These are phyloP conservation scores for Phyllostachys edulis DNA, from an alignment of 176 grass and related monocot genomes.

Conservation along the genomic window DNA sequence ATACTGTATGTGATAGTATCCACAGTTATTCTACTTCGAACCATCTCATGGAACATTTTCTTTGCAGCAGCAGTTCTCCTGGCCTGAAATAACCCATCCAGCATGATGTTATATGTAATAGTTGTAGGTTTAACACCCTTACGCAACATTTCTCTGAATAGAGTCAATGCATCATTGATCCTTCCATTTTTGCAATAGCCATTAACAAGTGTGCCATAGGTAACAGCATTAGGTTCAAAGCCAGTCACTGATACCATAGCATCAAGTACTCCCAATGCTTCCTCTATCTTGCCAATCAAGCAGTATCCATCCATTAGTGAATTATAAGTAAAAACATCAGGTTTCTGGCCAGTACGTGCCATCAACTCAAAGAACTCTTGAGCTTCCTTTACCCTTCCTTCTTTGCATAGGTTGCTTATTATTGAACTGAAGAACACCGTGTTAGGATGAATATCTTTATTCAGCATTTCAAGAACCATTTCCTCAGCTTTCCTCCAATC, in stretches of 20 bases:
- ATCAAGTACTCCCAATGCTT: neutral
- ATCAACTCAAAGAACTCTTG: conserved; percentile 18
- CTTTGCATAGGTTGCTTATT: conserved; percentile 27
- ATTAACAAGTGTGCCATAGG: neutral
- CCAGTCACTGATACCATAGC: neutral
- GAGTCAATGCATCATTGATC: neutral
- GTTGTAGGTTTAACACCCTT: neutral
- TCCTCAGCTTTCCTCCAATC: conserved; percentile 33
- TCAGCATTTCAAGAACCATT: conserved; percentile 35
- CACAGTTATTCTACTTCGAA: neutral
- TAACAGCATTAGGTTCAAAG: neutral
- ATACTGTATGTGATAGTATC: neutral
- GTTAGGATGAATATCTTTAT: neutral
- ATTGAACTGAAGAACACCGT: neutral
- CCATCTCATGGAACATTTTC: neutral
- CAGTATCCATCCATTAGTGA: neutral
- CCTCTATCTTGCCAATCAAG: neutral
- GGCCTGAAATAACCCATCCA: conserved; percentile 10
- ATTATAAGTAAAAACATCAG: neutral
- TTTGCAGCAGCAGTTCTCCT: neutral
- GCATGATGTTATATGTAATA: neutral
- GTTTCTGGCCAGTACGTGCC: conserved; percentile 13
- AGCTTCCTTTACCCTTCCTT: conserved; percentile 20
- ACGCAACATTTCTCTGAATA: neutral
- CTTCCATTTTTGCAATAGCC: neutral